These are phyloP conservation scores for Cordyceps cicadae DNA, from an alignment of 2,329 filamentous ascomycete genomes.

Conservation along the genomic window DNA sequence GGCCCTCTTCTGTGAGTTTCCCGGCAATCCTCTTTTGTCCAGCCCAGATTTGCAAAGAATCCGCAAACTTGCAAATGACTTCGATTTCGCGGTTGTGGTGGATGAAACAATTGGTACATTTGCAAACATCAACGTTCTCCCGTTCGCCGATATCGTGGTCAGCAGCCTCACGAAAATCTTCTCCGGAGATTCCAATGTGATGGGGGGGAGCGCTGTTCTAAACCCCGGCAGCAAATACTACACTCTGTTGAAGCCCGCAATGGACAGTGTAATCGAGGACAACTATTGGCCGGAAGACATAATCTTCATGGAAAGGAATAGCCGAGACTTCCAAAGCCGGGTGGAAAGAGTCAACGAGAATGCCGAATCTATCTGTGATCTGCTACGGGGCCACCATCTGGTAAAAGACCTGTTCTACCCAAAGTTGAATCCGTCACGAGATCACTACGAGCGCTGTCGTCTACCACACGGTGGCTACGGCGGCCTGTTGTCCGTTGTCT, in stretches of 20 bases:
- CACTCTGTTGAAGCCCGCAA: conserved; percentile 54
- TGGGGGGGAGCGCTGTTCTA: conserved; percentile 71
- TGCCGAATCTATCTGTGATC: conserved; percentile 71
- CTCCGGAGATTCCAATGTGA: conserved; percentile 94
- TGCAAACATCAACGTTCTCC: conserved; percentile 88
- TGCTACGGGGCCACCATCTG: conserved; percentile 50
- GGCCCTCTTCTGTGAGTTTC: conserved; percentile 89
- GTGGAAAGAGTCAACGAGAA: conserved; percentile 81
- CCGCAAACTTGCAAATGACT: conserved; percentile 66
- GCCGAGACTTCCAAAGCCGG: conserved; percentile 76
- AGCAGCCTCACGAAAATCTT: conserved; percentile 96
- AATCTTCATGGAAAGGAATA: conserved; percentile 93
- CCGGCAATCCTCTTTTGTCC: conserved; percentile 79
- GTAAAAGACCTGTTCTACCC: conserved; percentile 84
- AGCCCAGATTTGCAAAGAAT: conserved; percentile 82
- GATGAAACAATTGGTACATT: conserved; percentile 98
- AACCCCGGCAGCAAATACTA: conserved; percentile 66
- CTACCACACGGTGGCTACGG: conserved; percentile 76
- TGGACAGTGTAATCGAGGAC: conserved; percentile 66
- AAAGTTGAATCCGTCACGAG: conserved; percentile 60
- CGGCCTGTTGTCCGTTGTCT: conserved; percentile 77
- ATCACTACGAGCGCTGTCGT: conserved; percentile 71
- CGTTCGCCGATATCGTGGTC: conserved; percentile 82
- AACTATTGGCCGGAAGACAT: conserved; percentile 92
- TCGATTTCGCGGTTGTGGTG: conserved; percentile 82